Percentiles rank a stretch among this genome's conserved stretches.
phyloP scores from a whole-genome alignment of 208 protist genomes.

The Plasmodiophora brassicae region DNA sequence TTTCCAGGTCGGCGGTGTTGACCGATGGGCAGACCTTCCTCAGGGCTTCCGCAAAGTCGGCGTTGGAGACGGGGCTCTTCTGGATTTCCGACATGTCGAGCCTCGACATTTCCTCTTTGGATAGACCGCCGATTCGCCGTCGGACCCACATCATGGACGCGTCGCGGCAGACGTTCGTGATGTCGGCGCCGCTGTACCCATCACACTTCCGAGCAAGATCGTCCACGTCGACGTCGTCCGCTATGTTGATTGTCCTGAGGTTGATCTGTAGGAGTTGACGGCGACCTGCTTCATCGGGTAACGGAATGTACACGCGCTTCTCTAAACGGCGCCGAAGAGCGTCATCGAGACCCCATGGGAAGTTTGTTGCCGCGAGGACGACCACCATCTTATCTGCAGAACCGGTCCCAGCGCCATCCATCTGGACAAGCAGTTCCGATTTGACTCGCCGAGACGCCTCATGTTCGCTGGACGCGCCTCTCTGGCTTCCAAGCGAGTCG shows the following conservation, averaged over 20 bases:
- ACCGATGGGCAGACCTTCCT: constrained; percentile 7
- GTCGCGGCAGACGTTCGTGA: constrained; percentile 74
- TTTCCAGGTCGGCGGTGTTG: neutral
- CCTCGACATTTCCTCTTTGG: constrained; percentile 56
- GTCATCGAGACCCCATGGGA: constrained; percentile 57
- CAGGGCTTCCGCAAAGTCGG: neutral
- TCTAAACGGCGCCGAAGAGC: constrained; percentile 50
- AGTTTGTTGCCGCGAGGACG: constrained; percentile 55
- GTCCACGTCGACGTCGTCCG: constrained; percentile 56
- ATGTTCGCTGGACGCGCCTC: constrained; percentile 40
- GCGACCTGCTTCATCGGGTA: constrained; percentile 43
- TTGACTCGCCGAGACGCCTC: constrained; percentile 57
- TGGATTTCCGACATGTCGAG: constrained; percentile 54
- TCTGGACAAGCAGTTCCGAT: constrained; percentile 51
- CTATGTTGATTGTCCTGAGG: neutral
- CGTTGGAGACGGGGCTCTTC: constrained; percentile 49
- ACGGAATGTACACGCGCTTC: constrained; percentile 57
- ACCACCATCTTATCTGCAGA: constrained; percentile 26
- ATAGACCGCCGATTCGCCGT: constrained; percentile 58
- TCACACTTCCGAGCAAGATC: constrained; percentile 58
- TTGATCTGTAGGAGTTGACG: constrained; percentile 22
- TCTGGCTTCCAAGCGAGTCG: constrained; percentile 49
- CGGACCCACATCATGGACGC: constrained; percentile 72
- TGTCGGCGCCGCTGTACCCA: constrained; percentile 74
- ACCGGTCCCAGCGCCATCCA: constrained; percentile 44